A percentile compares a stretch with the other conserved stretches of the same genome.
These are phyloP conservation scores for Physcomitrellopsis africana DNA, from an alignment of 225 moss, liverwort and hornwort genomes.

Conservation along the genomic window DNA sequence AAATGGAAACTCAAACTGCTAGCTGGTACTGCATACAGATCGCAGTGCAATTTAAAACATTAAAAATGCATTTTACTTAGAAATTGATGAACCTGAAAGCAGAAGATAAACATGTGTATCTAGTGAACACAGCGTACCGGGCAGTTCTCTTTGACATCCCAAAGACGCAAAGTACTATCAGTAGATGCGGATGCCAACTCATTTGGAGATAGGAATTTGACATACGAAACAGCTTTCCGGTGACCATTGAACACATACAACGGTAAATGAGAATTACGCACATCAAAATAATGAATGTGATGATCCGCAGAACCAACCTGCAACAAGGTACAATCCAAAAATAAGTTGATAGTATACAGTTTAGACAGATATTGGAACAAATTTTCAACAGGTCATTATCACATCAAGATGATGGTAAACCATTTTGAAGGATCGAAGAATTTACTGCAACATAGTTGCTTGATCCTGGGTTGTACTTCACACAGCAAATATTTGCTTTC, in stretches of 20 bases:
- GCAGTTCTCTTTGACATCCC: slow-evolving; percentile 88
- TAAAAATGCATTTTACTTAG: not conserved
- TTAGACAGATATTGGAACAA: not conserved
- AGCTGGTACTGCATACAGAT: not conserved
- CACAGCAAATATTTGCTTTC: slow-evolving; percentile 97
- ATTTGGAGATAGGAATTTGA: slow-evolving; percentile 89
- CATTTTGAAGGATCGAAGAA: slow-evolving; percentile 9
- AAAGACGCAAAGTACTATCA: slow-evolving; percentile 90
- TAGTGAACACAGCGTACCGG: slow-evolving; percentile 46
- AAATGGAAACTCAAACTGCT: slow-evolving; percentile 6
- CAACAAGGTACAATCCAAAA: slow-evolving; percentile 19
- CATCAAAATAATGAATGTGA: slow-evolving; percentile 92
- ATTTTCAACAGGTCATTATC: slow-evolving; percentile 2
- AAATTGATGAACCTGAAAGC: not conserved
- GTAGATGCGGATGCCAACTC: slow-evolving; percentile 99
- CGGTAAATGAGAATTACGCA: slow-evolving; percentile 70
- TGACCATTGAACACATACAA: slow-evolving; percentile 86
- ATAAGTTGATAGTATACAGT: slow-evolving; percentile 1
- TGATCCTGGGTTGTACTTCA: slow-evolving; percentile 95
- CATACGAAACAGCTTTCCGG: slow-evolving; percentile 95
- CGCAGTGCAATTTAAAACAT: not conserved
- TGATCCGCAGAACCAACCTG: slow-evolving; percentile 99
- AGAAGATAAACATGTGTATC: not conserved
- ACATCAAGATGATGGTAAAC: not conserved
- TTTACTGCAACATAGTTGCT: slow-evolving; percentile 89